Conservation (phyloP, 148 eudicot species). For the Linanthus parryae region DNA sequence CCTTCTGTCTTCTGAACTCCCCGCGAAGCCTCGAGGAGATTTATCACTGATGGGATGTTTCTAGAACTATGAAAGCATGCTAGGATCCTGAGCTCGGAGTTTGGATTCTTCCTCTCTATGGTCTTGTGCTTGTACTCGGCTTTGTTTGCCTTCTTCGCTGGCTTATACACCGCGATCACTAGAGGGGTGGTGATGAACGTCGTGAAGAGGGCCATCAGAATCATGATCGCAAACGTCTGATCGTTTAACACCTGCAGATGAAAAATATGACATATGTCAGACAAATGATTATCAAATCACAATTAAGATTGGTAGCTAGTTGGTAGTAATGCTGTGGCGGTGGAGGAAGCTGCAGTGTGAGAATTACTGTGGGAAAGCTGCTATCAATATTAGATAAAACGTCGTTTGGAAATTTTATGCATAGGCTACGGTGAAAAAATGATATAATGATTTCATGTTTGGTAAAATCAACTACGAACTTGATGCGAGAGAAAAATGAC, state of each 20-base stretch:
- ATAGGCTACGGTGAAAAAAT: too few relatives aligned
- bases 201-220: slow-evolving; percentile 75
- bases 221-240: slow-evolving; percentile 82
- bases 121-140: slow-evolving; percentile 42
- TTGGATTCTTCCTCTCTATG: slow-evolving; percentile 44
- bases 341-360: too few relatives aligned
- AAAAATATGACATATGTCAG: too few relatives aligned
- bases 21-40: slow-evolving; percentile 63
- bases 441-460: too few relatives aligned
- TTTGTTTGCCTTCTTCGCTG: slow-evolving; percentile 31
- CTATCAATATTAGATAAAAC: too few relatives aligned
- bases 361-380: too few relatives aligned
- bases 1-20: slow-evolving; percentile 54
- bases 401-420: too few relatives aligned
- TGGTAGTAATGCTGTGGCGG: too few relatives aligned
- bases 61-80: slow-evolving; percentile 60
- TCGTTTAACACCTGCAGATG: slow-evolving; percentile 62
- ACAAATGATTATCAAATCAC: too few relatives aligned
- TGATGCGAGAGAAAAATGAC: too few relatives aligned
- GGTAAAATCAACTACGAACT: too few relatives aligned
- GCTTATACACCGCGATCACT: slow-evolving; percentile 62
- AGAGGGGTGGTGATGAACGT: slow-evolving; percentile 76
- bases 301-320: too few relatives aligned
- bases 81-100: slow-evolving; percentile 45
- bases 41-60: slow-evolving; percentile 56